Evolutionary conservation across 2,329 filamentous ascomycete species (phyloP), one percentile per base, ranked within the genome.

Genomic region (Sporothrix curviconia): DNA sequence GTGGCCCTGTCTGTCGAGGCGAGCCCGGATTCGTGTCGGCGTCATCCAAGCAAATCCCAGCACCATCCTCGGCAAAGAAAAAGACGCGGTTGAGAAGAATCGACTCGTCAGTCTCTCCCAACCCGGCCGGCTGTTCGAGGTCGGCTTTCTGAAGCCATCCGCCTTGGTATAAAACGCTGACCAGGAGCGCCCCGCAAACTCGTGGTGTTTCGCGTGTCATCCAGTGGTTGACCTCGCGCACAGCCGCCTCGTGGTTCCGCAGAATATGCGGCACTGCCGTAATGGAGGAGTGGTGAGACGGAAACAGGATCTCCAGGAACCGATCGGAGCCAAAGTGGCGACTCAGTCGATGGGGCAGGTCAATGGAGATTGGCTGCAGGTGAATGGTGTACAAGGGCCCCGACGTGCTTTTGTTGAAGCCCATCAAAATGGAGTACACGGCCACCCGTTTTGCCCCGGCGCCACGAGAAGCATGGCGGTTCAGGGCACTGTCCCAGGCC

Each of bases 291-390:
- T 64, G 68, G 0, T 75, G 70, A 0, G 72, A 72, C 0, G 82
- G 81, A 5, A 84, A 70, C 4, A 75, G 65, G 0, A 86, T 58
- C 55, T 85, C 80, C 1, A 86, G 60, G 46, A 84, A 84, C 0
- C 83, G 74, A 61, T 86, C 82, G 0, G 76, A 68, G 0, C 83
- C 82, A 61, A 83, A 84, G 4, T 76, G 76, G 12, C 83, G 76
- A 19, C 71, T 70, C 0, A 85, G 66, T 1, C 83, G 77, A 65
- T 82, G 75, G 0, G 77, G 71, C 3, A 72, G 64, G 25, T 82
- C 78, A 1, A 83, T 64, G 9, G 68, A 71, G 1, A 84, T 63
- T 0, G 79, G 76, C 2, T 74, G 70, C 9, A 85, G 71, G 5
- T 70, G 71, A 4, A 84, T 63, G 0, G 64, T 59, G 58, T 82